These are phyloP conservation scores for Pseudopyrenochaeta lycopersici DNA, from an alignment of 2,329 filamentous ascomycete species.

Conservation along the genomic window DNA sequence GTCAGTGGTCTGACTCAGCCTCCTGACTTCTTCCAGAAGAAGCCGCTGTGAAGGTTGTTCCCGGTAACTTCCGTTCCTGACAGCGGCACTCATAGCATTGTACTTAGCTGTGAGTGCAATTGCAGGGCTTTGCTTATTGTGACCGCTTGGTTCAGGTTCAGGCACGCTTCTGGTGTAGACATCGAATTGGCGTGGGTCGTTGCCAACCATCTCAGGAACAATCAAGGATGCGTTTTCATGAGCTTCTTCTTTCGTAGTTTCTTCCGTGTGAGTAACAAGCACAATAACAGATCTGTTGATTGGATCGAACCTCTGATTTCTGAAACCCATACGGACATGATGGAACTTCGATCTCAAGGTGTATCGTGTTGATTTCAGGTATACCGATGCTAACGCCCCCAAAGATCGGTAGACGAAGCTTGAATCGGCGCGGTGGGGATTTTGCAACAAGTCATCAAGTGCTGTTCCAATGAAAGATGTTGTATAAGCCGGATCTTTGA, in stretches of 20 bases:
- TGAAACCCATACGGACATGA: constrained; percentile 36
- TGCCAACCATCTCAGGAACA: not conserved
- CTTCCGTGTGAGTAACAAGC: not conserved
- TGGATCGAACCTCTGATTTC: constrained; percentile 47
- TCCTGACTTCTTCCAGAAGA: not conserved
- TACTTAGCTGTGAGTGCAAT: constrained; percentile 1
- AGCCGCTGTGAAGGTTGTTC: not conserved
- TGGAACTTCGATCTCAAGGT: constrained; percentile 21
- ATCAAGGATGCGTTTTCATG: constrained; percentile 1
- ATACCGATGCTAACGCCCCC: not conserved
- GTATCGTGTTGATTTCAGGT: not conserved
- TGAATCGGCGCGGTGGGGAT: constrained; percentile 1
- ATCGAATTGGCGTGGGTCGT: not conserved
- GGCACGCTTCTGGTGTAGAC: not conserved
- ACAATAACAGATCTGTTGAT: constrained; percentile 21
- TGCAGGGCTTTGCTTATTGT: constrained; percentile 1
- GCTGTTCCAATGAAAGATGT: constrained; percentile 41
- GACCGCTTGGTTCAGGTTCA: not conserved
- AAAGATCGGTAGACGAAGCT: not conserved
- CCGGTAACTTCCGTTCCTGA: not conserved
- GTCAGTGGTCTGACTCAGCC: not conserved
- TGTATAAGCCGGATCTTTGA: constrained; percentile 50
- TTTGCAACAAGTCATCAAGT: constrained; percentile 37
- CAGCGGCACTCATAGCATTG: not conserved
- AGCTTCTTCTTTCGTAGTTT: not conserved